Conservation (phyloP, 2,329 filamentous ascomycete genomes). For the Thielaviopsis musarum region DNA sequence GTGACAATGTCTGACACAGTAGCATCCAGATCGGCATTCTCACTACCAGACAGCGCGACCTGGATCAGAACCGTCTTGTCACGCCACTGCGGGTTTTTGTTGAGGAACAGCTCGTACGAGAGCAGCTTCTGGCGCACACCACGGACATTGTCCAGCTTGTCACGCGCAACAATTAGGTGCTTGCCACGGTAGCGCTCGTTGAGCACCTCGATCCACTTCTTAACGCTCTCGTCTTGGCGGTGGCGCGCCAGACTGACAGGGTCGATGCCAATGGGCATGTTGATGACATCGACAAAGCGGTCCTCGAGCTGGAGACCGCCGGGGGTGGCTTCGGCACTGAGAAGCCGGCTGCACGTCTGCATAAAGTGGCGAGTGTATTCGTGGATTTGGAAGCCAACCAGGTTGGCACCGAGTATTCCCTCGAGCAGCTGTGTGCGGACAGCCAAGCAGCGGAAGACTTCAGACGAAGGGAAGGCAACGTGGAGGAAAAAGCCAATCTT, state of each 20-base stretch:
- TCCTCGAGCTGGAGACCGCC: constrained; percentile 84
- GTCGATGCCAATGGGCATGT: constrained; percentile 80
- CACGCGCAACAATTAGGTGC: constrained; percentile 77
- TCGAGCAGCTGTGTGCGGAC: constrained; percentile 75
- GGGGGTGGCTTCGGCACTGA: constrained; percentile 76
- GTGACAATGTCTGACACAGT: constrained; percentile 89
- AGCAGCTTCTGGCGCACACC: constrained; percentile 88
- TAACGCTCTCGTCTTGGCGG: constrained; percentile 55
- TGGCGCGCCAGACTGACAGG: constrained; percentile 56
- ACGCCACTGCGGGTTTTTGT: constrained; percentile 80
- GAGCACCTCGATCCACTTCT: constrained; percentile 64
- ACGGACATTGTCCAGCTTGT: constrained; percentile 85
- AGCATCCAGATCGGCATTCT: constrained; percentile 73
- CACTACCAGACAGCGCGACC: constrained; percentile 78
- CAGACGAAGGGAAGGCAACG: constrained; percentile 87
- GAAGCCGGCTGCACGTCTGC: constrained; percentile 81
- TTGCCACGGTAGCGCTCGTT: constrained; percentile 75
- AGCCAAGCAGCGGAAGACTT: constrained; percentile 84
- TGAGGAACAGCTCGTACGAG: constrained; percentile 83
- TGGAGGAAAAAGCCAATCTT: constrained; percentile 95
- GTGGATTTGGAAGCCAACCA: constrained; percentile 83
- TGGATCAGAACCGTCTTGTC: constrained; percentile 84
- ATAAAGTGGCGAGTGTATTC: constrained; percentile 91
- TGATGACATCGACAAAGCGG: constrained; percentile 77
- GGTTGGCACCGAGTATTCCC: constrained; percentile 81